Percentiles rank a stretch among this genome's conserved stretches.
These are phyloP conservation scores for Dimargaris xerosporica DNA, from an alignment of 192 early-diverging fungal genomes.

Conservation along the genomic window DNA sequence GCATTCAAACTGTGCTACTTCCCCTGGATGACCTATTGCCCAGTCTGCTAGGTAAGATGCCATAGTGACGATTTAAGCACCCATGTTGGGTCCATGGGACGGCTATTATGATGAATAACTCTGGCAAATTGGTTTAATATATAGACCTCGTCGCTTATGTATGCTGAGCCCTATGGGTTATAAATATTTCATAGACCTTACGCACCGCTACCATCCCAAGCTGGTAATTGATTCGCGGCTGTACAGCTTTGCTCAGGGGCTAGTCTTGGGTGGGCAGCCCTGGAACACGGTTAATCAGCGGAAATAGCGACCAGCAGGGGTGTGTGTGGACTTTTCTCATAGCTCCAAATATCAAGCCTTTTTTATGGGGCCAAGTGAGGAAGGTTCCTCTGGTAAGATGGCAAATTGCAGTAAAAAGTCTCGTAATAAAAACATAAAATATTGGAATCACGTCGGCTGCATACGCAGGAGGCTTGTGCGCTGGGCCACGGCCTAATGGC, in stretches of 20 bases:
- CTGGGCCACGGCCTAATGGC: too few species aligned
- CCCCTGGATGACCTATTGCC: slow-evolving; percentile 19
- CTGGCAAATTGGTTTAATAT: not conserved
- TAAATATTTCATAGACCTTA: not conserved
- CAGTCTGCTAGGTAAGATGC: slow-evolving; percentile 25
- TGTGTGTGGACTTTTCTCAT: too few species aligned
- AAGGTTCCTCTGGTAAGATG: too few species aligned
- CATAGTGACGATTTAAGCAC: not conserved
- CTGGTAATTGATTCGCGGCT: slow-evolving; percentile 7
- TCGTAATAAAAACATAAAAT: too few species aligned
- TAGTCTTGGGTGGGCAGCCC: too few species aligned
- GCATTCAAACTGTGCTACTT: slow-evolving; percentile 26
- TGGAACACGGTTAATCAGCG: too few species aligned
- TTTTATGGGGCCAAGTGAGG: too few species aligned
- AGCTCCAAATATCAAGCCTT: too few species aligned
- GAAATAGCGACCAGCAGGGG: too few species aligned
- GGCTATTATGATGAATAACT: not conserved
- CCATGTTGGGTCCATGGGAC: not conserved
- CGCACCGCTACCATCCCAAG: slow-evolving; percentile 1
- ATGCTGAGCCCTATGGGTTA: not conserved
- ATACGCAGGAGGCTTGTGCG: too few species aligned
- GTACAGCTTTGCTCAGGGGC: slow-evolving; percentile 3
- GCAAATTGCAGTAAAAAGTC: too few species aligned
- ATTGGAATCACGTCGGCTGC: too few species aligned
- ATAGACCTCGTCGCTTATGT: not conserved